Base-by-base conservation (phyloP, 805 yeast genomes). In the Isabelozyma rhagii region DNA sequence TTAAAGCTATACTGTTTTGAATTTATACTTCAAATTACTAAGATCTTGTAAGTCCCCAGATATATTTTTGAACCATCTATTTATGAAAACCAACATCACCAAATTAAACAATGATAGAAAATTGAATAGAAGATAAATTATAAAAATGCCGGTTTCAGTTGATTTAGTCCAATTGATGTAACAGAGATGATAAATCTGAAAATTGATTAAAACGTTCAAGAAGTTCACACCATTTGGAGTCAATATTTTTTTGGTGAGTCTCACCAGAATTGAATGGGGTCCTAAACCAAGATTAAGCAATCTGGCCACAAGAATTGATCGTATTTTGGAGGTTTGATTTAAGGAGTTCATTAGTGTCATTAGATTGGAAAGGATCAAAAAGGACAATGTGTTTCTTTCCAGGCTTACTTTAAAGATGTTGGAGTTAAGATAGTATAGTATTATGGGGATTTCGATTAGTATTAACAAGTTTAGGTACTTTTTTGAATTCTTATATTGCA, bases 1-100 rank as follows among this genome's bases (percentile, higher is more conserved):
- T 21, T 41, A 18, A 13, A 18, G 13, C 41, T 44, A 54, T 9
- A 55, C 62, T 41, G 49, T 47, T 46, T 59, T 60, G 46, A 50
- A 60, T 41, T 58, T 59, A 44, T 59, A 59, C 38, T 51, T 57
- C 43, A 59, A 46, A 6, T 34, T 38, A 10, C 44, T 39, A 45
- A 60, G 50, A 13, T 52, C 14, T 4, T 47, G 41, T 11, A 60
- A 51, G 27, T 51, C 51, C 15, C 44, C 25, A 18, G 41, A 42
- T n/a, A 51, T 47, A 14, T 41, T 39, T 8, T 36, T 17, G 41
- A 48, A 49, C 58, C 57, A 54, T 15, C 31, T 29, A 3, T 45
- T 48, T 31, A 56, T 49, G 17, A 47, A 31, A 13, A 34, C 21
- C 15, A 50, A 44, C 8, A 49, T 47, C 2, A 44, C n/a, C n/a